These are phyloP conservation scores for Paspalum notatum DNA, from an alignment of 176 grass and related monocot species.

Conservation along the genomic window DNA sequence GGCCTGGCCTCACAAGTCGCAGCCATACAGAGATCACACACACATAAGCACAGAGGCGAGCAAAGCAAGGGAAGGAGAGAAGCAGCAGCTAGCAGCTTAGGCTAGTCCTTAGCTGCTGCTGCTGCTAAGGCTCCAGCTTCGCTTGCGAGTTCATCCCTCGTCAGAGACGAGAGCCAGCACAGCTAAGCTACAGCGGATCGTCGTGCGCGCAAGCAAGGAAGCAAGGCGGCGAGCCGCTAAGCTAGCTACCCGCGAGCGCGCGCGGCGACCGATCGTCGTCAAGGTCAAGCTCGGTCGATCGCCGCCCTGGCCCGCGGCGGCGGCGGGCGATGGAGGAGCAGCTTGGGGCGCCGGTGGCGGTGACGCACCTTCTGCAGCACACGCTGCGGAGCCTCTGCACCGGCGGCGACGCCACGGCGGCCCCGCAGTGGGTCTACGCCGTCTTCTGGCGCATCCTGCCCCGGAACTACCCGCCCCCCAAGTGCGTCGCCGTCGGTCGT, in stretches of 20 bases:
- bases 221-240: not conserved
- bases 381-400: slow-evolving; percentile 90
- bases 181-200: not conserved
- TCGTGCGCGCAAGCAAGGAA: not conserved
- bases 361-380: slow-evolving; percentile 91
- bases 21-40: slow-evolving; percentile 38
- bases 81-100: slow-evolving; percentile 4
- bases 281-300: not conserved
- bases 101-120: not conserved
- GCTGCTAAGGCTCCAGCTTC: not conserved
- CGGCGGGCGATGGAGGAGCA: slow-evolving; percentile 73
- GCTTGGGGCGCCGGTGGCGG: slow-evolving; percentile 67
- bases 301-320: no score
- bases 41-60: not conserved
- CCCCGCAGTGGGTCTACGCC: slow-evolving; percentile 83
- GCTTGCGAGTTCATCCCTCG: not conserved
- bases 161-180: not conserved
- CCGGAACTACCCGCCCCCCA: slow-evolving; percentile 89
- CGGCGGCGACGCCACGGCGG: slow-evolving; percentile 45
- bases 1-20: slow-evolving; percentile 59
- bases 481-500: slow-evolving; percentile 40
- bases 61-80: not conserved
- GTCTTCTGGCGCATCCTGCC: slow-evolving; percentile 93
- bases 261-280: not conserved
- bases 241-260: not conserved